A percentile compares a stretch with the other conserved stretches of the same genome.
These are phyloP conservation scores for Tricholoma matsutake DNA, from an alignment of 768 basidiomycete genomes.

Conservation along the genomic window DNA sequence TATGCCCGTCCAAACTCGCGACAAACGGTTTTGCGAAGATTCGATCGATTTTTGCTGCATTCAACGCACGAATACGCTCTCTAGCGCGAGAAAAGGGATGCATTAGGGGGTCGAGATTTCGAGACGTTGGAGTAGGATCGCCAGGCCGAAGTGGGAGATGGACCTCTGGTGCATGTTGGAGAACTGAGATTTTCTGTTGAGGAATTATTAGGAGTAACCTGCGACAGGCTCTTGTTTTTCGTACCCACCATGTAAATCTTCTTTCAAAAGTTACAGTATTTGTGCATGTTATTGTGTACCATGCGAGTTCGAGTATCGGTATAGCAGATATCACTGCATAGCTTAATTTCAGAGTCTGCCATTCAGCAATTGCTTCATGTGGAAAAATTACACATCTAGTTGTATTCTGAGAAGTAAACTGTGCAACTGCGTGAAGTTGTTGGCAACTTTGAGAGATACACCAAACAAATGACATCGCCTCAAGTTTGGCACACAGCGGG, in stretches of 20 bases:
- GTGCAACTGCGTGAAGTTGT: no score
- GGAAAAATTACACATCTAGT: no score
- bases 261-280: no score
- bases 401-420: no score
- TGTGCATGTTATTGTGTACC: neutral
- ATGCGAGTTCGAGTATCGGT: no score
- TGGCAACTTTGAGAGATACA: no score
- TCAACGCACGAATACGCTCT: conserved; percentile 90
- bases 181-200: conserved; percentile 76
- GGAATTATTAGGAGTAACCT: neutral
- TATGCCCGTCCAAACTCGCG: conserved; percentile 85
- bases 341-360: no score
- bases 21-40: conserved; percentile 99
- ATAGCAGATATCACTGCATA: no score
- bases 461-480: conserved; percentile 22
- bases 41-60: conserved; percentile 94
- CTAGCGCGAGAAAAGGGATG: conserved; percentile 93
- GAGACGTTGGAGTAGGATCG: conserved; percentile 82
- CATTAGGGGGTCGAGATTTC: conserved; percentile 92
- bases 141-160: conserved; percentile 76
- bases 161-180: conserved; percentile 76
- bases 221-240: neutral
- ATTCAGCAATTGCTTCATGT: no score
- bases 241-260: neutral
- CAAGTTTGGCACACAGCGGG: conserved; percentile 5